A percentile compares a stretch with the other conserved stretches of the same genome.
phyloP scores from a whole-genome alignment of 2,329 filamentous ascomycete genomes.

The Trichoderma afroharzianum region DNA sequence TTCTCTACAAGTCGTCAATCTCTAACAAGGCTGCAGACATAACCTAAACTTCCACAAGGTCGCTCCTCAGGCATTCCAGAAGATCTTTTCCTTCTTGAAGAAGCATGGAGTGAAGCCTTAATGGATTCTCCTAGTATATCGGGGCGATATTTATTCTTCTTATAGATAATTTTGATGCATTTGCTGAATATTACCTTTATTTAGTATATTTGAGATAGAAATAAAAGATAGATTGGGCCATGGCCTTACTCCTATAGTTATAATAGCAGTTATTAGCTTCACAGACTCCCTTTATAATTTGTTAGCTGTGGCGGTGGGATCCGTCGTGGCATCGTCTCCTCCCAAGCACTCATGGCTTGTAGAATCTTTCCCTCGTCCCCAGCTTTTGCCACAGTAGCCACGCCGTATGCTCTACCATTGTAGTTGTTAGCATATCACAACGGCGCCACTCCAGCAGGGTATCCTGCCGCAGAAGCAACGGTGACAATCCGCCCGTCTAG shows the following conservation, averaged over 20 bases:
- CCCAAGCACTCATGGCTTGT: background rate
- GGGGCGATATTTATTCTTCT: background rate
- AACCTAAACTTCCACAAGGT: slow-evolving; percentile 9
- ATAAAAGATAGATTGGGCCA: no score
- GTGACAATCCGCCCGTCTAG: background rate
- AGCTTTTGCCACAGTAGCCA: background rate
- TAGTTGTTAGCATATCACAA: background rate
- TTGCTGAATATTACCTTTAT: background rate
- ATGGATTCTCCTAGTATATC: no score
- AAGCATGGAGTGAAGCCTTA: background rate
- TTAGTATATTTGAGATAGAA: no score
- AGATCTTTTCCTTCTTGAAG: slow-evolving; percentile 1
- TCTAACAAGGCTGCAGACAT: background rate
- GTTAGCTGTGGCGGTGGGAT: background rate
- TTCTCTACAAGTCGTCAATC: no score
- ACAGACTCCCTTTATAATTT: background rate
- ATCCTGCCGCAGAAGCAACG: background rate
- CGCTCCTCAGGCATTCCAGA: background rate
- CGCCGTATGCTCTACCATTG: background rate
- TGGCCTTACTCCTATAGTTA: no score
- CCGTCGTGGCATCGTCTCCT: background rate
- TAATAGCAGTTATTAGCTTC: no score
- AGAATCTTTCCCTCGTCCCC: background rate
- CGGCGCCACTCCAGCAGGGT: background rate
- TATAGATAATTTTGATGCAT: background rate